Base-by-base conservation (phyloP, 345 rosid species). In the Excoecaria cochinchinensis region DNA sequence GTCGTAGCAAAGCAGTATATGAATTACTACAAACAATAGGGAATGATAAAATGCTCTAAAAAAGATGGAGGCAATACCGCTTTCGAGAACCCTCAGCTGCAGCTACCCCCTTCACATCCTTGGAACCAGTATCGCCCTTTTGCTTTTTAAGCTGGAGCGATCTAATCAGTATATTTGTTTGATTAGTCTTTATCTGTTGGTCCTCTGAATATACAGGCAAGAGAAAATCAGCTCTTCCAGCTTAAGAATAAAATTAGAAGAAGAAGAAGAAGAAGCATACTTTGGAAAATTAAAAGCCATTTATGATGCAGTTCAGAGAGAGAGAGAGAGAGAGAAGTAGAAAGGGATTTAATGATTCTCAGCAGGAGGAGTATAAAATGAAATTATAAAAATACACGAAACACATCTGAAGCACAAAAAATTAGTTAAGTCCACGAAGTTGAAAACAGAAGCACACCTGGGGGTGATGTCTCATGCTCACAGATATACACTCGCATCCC, bases 91-190 rank as follows among this genome's bases (percentile, higher is more conserved):
- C 82, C 73, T 92, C 97, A 76, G 86, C 84, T 59, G 82, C 71
- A 69, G 87, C 51, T 47, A 66, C 81, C 64, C 81, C 88, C 77
- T 90, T 92, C 17, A 71, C 82, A 44, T 81, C 90, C 84, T 89
- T 94, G 4, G 87, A 84, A 77, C 82, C 79, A 66, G 92, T 78
- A 74, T 90, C 92, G 58, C 86, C 85, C 83, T 82, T 92, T 67
- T 85, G 94, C 77, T 88, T 90, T 87, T 84, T 89, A 50, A 92
- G 79, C 76, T 84, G 82, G 67, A 95, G 99, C 1, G 99, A 89
- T 85, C 99, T 87, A 73, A 95, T 92, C 74, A 95, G 78, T 82
- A 92, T 95, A 81, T 95, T 95, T 73, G 90, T 89, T 87, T 88
- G 97, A 79, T 95, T 89, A 48, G 99, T 95, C 84, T 86, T 89